Conservation (phyloP, 176 grass and related monocot genomes). For the Lolium perenne region DNA sequence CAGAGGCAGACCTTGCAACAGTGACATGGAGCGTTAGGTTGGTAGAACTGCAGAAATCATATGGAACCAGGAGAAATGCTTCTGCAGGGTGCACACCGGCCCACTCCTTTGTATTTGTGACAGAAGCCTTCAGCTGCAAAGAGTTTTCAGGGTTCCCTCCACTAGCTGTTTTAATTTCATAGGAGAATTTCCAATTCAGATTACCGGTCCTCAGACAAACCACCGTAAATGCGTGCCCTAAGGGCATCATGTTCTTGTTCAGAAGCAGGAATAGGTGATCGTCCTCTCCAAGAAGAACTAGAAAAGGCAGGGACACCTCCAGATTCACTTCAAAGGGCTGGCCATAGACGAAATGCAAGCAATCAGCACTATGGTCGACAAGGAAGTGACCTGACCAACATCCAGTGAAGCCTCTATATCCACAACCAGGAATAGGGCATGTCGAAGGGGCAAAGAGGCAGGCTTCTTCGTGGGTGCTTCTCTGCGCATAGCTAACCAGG, state of each 20-base stretch:
- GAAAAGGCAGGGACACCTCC: slow-evolving; percentile 47
- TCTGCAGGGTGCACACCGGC: no score
- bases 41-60: no score
- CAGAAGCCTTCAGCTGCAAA: slow-evolving; percentile 52
- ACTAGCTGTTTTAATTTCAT: slow-evolving; percentile 45
- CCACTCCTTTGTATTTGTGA: background rate
- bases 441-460: slow-evolving; percentile 53
- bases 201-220: slow-evolving; percentile 47
- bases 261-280: slow-evolving; percentile 69
- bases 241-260: slow-evolving; percentile 44
- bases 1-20: no score
- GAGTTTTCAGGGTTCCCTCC: slow-evolving; percentile 36
- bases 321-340: slow-evolving; percentile 51
- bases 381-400: slow-evolving; percentile 68
- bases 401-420: slow-evolving; percentile 55
- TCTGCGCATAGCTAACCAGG: slow-evolving; percentile 52
- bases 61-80: no score
- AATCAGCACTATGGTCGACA: slow-evolving; percentile 40
- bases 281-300: slow-evolving; percentile 65
- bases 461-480: slow-evolving; percentile 54
- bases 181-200: slow-evolving; percentile 52
- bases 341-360: slow-evolving; percentile 44
- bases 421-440: slow-evolving; percentile 61
- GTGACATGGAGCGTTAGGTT: no score
- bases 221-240: slow-evolving; percentile 56